phyloP scores from a whole-genome alignment of 1,139 yeast genomes.

The Williopsis jadinii region DNA sequence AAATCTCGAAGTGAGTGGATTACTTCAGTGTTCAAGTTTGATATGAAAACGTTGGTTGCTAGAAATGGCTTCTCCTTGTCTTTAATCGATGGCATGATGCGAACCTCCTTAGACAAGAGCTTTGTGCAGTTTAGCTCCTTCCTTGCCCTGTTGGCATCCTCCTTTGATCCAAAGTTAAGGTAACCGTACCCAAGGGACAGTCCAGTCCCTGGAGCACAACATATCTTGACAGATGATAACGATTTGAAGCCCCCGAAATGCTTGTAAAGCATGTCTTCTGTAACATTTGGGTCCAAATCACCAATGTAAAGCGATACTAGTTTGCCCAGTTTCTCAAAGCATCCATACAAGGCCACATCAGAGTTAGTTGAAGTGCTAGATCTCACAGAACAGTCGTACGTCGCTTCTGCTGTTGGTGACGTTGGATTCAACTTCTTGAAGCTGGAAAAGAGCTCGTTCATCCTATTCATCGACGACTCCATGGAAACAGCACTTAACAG shows the following conservation, averaged over 20 bases:
- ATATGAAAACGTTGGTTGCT: constrained; percentile 34
- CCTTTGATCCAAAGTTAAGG: constrained; percentile 34
- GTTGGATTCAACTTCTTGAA: constrained; percentile 16
- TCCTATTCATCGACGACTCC: constrained; percentile 20
- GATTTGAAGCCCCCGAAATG: constrained; percentile 32
- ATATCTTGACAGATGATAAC: constrained; percentile 40
- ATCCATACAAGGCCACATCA: no score
- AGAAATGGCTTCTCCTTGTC: constrained; percentile 25
- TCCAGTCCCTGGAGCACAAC: constrained; percentile 32
- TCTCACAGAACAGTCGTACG: no score
- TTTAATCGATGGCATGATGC: constrained; percentile 47
- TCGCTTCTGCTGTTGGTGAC: background rate
- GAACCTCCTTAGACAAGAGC: constrained; percentile 34
- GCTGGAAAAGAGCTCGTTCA: constrained; percentile 20
- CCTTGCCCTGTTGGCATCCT: constrained; percentile 34
- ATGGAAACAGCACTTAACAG: constrained; percentile 5
- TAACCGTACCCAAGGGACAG: constrained; percentile 45
- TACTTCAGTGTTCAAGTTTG: constrained; percentile 24
- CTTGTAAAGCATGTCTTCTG: constrained; percentile 31
- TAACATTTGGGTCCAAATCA: constrained; percentile 34
- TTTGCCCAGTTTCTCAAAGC: constrained; percentile 8
- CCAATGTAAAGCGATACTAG: constrained; percentile 39
- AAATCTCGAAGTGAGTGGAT: constrained; percentile 33
- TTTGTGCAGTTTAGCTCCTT: constrained; percentile 37
- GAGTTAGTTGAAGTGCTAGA: no score